Conservation (phyloP, 257 asterid species). For the Solanum lignicaule region DNA sequence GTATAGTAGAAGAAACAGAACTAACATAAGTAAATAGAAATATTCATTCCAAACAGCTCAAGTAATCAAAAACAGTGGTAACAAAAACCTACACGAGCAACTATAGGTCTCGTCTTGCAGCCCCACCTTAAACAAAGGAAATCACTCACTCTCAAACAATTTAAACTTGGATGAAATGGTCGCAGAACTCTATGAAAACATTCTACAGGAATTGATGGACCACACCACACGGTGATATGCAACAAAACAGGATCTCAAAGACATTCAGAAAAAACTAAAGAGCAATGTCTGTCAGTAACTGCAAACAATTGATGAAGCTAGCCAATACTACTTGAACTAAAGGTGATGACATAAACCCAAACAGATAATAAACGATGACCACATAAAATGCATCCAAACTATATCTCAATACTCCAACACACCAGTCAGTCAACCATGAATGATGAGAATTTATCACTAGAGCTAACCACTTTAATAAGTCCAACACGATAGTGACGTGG, state of each 20-base stretch:
- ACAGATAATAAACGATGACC: not conserved
- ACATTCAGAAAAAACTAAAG: not conserved
- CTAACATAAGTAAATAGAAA: not conserved
- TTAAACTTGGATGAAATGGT: not conserved
- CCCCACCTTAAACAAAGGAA: not conserved
- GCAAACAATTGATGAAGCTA: not conserved
- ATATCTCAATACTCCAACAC: not conserved
- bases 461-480: constrained; percentile 80
- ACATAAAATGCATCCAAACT: not conserved
- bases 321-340: not conserved
- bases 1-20: not conserved
- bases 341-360: not conserved
- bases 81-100: not conserved
- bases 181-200: not conserved
- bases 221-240: not conserved
- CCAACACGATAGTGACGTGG: constrained; percentile 97
- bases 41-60: not conserved
- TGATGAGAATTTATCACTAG: not conserved
- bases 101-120: not conserved
- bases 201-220: not conserved
- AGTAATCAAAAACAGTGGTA: not conserved
- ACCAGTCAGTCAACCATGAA: not conserved
- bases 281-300: not conserved
- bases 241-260: not conserved
- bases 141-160: not conserved